Conservation (phyloP, 306 rosid genomes). For the Alnus rubra region DNA sequence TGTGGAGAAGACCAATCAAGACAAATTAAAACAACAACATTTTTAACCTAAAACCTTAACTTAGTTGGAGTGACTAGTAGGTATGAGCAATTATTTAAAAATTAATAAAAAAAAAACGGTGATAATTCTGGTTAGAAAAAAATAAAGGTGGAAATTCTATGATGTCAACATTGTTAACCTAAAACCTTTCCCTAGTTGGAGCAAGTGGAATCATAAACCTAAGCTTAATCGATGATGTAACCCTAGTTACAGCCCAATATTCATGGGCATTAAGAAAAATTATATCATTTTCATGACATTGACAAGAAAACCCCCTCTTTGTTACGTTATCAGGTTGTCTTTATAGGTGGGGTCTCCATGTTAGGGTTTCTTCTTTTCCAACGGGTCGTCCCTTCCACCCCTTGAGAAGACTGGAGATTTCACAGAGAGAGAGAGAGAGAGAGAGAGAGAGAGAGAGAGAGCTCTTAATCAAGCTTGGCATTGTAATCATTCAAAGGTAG, state of each 20-base stretch:
- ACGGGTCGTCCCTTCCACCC: not conserved
- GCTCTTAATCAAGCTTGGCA: slow-evolving; percentile 1
- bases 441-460: not conserved
- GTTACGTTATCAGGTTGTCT: not conserved
- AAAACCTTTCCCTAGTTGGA: not conserved
- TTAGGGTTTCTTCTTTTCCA: not conserved
- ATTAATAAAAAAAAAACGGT: no score
- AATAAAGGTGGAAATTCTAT: not conserved
- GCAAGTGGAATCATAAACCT: not conserved
- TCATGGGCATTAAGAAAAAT: not conserved
- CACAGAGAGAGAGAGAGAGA: not conserved
- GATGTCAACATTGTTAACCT: not conserved
- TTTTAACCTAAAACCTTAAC: no score
- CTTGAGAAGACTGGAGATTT: not conserved
- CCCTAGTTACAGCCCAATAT: not conserved
- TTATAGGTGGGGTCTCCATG: no score
- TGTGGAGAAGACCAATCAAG: no score
- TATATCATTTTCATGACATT: not conserved
- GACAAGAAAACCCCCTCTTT: not conserved
- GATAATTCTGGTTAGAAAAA: not conserved
- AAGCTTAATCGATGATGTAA: not conserved
- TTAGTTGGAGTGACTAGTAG: no score
- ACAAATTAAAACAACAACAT: no score
- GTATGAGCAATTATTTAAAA: no score
- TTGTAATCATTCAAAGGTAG: slow-evolving; percentile 5